Base-by-base conservation (phyloP, 768 basidiomycete genomes). In the Punctularia strigosozonata region DNA sequence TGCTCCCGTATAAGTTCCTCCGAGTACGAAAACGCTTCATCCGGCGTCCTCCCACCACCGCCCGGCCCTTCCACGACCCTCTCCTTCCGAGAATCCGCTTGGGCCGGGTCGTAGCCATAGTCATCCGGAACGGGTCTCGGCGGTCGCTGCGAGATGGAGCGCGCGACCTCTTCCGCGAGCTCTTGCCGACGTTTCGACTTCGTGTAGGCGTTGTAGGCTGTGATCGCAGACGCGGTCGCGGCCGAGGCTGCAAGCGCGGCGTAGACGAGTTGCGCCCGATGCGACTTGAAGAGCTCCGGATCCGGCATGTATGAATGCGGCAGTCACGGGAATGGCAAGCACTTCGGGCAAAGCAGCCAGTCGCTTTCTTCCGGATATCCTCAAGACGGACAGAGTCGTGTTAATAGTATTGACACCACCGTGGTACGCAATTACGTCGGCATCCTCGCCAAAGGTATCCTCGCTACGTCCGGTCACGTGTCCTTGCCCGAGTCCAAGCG, bases 1-100 rank as follows among this genome's bases (percentile, higher is more conserved):
- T 95, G 81, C 53, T 99, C 92, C 37, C 77, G 70, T 40, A 95
- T 72, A 36, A 99, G 69, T 22, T 72, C 75, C 54, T 97, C 91
- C 42, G 83, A 68, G 50, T 81, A 83, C 61, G 15, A 40, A 21
- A 5, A 18, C 38, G 15, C 14, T 13, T 34, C 22, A 17, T 31
- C 14, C 30, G 12, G 31, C 22, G 31, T 24, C 19, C 6, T 14
- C 21, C 35, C 28, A 17, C 25, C 31, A 4, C 17, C 30, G n/a
- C 21, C 15, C 24, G 23, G 7, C 18, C 35, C 24, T 25, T 39
- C 30, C 38, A 30, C 24, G 22, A 8, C 32, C 19, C 15, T 18
- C 31, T 38, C 31, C 15, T 33, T 23, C 25, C 35, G 14, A 15
- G 14, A n/a, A 21, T 28, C 2, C 31, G 31, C 36, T 26, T 26